Conservation (phyloP, 306 rosid genomes). For the Glycyrrhiza uralensis region DNA sequence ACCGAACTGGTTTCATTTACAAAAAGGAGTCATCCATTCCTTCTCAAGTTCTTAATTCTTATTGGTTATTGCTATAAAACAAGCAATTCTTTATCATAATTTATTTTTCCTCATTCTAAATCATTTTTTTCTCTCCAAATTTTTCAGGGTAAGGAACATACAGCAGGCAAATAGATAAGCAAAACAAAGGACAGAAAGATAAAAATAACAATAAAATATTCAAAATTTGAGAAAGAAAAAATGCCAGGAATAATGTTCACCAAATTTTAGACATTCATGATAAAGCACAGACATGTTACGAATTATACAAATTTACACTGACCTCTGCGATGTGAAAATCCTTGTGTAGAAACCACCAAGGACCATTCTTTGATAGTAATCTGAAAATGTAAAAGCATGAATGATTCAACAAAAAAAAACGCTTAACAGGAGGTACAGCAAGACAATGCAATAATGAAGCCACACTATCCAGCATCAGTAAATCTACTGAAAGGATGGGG, state of each 20-base stretch:
- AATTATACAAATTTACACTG: constrained; percentile 24
- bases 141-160: background rate
- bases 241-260: background rate
- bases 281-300: background rate
- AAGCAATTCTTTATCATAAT: background rate
- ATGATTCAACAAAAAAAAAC: background rate
- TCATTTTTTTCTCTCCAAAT: constrained; percentile 6
- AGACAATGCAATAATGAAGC: background rate
- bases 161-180: background rate
- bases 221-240: background rate
- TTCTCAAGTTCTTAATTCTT: background rate
- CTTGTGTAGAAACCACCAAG: constrained; percentile 90
- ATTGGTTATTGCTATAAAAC: background rate
- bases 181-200: background rate
- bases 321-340: constrained; percentile 50
- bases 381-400: constrained; percentile 44
- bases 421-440: background rate
- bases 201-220: background rate
- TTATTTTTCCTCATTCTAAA: background rate
- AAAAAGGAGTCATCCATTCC: background rate
- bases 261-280: background rate
- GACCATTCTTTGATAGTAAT: constrained; percentile 74
- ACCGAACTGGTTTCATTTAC: background rate
- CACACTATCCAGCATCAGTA: background rate
- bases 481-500: background rate